Evolutionary conservation across 192 early-diverging fungal species (phyloP).

Genomic region (Coemansia sp.): DNA sequence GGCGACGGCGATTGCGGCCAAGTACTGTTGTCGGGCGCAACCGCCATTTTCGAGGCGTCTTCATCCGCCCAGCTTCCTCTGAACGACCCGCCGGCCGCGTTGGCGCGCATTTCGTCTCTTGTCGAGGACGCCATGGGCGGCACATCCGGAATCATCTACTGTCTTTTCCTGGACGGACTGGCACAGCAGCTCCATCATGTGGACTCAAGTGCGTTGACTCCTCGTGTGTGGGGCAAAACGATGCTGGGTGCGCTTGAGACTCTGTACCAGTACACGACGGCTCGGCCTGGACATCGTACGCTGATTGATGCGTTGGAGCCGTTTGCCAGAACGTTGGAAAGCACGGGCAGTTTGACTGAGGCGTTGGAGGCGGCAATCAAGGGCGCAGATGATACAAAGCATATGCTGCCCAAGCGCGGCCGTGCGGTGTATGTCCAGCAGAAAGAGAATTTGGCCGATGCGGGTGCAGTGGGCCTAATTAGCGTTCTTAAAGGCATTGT

Average conservation of each 20-base stretch:
- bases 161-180: constrained; percentile 68
- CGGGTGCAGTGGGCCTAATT: constrained; percentile 64
- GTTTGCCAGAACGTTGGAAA: constrained; percentile 57
- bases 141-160: constrained; percentile 76
- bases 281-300: constrained; percentile 71
- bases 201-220: constrained; percentile 18
- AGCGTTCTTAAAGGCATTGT: constrained; percentile 57
- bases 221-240: constrained; percentile 54
- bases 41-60: constrained; percentile 57
- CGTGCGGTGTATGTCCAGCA: constrained; percentile 64
- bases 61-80: constrained; percentile 36
- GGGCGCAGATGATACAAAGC: constrained; percentile 58
- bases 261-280: constrained; percentile 65
- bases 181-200: constrained; percentile 54
- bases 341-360: constrained; percentile 37
- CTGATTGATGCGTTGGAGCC: constrained; percentile 71
- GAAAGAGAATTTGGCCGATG: constrained; percentile 55
- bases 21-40: constrained; percentile 66
- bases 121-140: constrained; percentile 79
- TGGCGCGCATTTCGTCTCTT: constrained; percentile 62
- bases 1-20: constrained; percentile 87
- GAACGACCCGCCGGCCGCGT: constrained; percentile 56
- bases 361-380: constrained; percentile 57
- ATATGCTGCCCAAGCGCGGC: constrained; percentile 63
- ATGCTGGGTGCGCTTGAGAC: constrained; percentile 60